These are phyloP conservation scores for Penicillium sp. DNA, from an alignment of 2,329 filamentous ascomycete species.

Conservation along the genomic window DNA sequence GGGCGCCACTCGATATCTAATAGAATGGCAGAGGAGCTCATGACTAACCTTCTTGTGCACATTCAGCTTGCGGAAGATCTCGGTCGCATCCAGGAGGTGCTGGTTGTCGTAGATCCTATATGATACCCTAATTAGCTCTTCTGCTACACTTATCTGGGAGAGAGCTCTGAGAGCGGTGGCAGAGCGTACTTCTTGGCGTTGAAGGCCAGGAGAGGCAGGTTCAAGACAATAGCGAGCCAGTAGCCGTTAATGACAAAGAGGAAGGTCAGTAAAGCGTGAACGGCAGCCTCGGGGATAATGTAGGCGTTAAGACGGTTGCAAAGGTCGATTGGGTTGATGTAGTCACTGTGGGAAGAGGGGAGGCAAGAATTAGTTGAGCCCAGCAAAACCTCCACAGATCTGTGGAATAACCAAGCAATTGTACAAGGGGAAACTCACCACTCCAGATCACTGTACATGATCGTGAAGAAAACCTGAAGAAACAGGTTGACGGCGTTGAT, in stretches of 20 bases:
- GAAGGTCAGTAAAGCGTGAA: slow-evolving; percentile 93
- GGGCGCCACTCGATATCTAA: neutral
- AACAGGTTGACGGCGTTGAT: slow-evolving; percentile 99
- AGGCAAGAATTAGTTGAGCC: slow-evolving; percentile 26
- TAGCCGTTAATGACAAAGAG: slow-evolving; percentile 98
- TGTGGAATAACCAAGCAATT: neutral
- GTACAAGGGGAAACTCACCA: slow-evolving; percentile 65
- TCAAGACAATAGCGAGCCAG: slow-evolving; percentile 90
- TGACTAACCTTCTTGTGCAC: slow-evolving; percentile 87
- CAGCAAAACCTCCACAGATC: neutral
- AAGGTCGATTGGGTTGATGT: slow-evolving; percentile 99
- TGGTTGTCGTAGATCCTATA: slow-evolving; percentile 92
- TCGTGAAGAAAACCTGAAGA: slow-evolving; percentile 99
- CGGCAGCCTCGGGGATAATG: slow-evolving; percentile 96
- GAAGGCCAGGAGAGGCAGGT: slow-evolving; percentile 86
- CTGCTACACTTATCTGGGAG: neutral
- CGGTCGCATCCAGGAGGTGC: slow-evolving; percentile 93
- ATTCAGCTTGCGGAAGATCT: slow-evolving; percentile 99
- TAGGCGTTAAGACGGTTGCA: slow-evolving; percentile 99
- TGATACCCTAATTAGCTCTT: slow-evolving; percentile 23
- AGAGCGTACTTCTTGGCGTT: slow-evolving; percentile 92
- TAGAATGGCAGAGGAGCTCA: neutral
- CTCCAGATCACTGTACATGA: slow-evolving; percentile 99
- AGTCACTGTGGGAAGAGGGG: slow-evolving; percentile 65
- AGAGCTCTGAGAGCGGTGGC: slow-evolving; percentile 1